Evolutionary conservation across 768 basidiomycete species (phyloP), one percentile per base, ranked within the genome.

Genomic region (Paxillus involutus): DNA sequence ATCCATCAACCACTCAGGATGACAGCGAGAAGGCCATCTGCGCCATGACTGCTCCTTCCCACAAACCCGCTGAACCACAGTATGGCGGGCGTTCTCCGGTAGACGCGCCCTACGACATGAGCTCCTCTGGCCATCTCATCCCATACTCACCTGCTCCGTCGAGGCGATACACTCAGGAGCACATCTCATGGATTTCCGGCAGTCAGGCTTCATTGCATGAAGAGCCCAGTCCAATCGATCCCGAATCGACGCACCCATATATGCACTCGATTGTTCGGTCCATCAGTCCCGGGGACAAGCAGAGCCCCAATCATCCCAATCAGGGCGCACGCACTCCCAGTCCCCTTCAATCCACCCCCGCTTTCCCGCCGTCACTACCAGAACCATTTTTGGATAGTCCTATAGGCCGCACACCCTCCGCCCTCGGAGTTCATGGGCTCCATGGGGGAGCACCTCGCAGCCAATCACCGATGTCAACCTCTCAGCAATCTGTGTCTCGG

Each of bases 101-200:
- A 5, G 66, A 63, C 26, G 37, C 32, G 19, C 54, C 57, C 13
- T 63, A 59, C n/a, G 26, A 14, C 12, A 43, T 55, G 36, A 62
- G 63, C 10, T 47, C 47, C 7, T 66, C 63, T 33, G 63, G 58
- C 16, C 32, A 21, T 36, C 65, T 66, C 24, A 58, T 39, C 3
- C 63, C 63, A 8, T 44, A 42, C 40, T 45, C 64, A 16, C 66
- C 52, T 5, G 10, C 43, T 35, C 55, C 51, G 7, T 44, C 52
- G 48, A 61, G 57, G 30, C 57, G 43, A 21, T 44, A 46, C 44
- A 58, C 64, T 1, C 57, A 42, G 42, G 55, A 49, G 13, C 3
- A 26, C 42, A 33, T 53, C 2, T 12, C 59, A 7, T 55, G 49
- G 55, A 49, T 57, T 16, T 9, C 37, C 16, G 44, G 54, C 19